These are phyloP conservation scores for Tolypocladium guangdongense DNA, from an alignment of 2,329 filamentous ascomycete species.

Conservation along the genomic window DNA sequence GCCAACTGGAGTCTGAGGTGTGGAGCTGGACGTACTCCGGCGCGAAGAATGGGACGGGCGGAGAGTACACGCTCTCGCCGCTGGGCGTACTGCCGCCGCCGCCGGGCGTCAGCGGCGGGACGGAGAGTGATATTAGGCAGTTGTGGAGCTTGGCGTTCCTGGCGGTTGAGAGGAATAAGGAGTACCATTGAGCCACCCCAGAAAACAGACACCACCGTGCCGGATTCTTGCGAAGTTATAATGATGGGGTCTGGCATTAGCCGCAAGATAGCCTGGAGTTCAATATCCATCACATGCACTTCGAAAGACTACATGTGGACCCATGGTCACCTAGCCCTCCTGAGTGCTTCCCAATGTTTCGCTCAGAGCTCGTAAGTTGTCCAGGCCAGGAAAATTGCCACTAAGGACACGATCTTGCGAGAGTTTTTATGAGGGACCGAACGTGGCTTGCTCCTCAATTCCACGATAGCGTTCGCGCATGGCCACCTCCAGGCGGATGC, in stretches of 20 bases:
- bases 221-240: not conserved
- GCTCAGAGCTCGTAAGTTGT: not conserved
- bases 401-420: not conserved
- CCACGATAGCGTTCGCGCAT: no score
- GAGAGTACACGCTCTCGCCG: conserved; percentile 10
- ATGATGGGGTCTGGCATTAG: not conserved
- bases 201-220: not conserved
- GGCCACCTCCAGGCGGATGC: no score
- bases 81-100: conserved; percentile 9
- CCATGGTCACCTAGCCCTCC: not conserved
- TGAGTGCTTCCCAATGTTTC: not conserved
- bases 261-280: not conserved
- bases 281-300: no score
- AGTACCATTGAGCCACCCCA: not conserved
- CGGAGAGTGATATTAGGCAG: conserved; percentile 6
- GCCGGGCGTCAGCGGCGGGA: conserved; percentile 3
- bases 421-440: not conserved
- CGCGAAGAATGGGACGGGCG: not conserved
- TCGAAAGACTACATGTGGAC: no score
- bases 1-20: conserved; percentile 43
- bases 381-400: not conserved
- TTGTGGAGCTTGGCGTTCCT: conserved; percentile 7
- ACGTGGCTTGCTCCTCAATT: not conserved
- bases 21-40: conserved; percentile 48
- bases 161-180: conserved; percentile 1